A percentile compares a stretch with the other conserved stretches of the same genome.
These are phyloP conservation scores for Ochromonas danica DNA, from an alignment of 108 stramenopile genomes.

Conservation along the genomic window DNA sequence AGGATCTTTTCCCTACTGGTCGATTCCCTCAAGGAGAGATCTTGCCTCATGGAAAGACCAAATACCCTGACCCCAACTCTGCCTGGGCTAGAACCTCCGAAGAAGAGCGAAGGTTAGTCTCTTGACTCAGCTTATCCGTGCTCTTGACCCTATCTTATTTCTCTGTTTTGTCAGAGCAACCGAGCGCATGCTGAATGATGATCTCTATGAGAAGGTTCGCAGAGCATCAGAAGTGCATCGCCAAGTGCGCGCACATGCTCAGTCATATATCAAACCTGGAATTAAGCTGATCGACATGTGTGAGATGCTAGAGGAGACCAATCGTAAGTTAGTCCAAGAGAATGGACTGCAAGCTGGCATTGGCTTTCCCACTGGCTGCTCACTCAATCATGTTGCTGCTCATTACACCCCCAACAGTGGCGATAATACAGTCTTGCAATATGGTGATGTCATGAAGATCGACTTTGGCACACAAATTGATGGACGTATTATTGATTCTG, in stretches of 20 bases:
- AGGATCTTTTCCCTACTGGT: constrained; percentile 45
- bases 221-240: constrained; percentile 89
- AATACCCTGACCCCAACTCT: constrained; percentile 68
- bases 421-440: constrained; percentile 81
- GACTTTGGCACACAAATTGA: constrained; percentile 99
- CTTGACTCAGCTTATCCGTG: too few species aligned
- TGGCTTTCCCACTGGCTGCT: constrained; percentile 96
- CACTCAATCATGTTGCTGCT: constrained; percentile 94
- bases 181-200: constrained; percentile 67
- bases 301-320: constrained; percentile 83
- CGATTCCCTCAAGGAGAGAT: constrained; percentile 85
- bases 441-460: constrained; percentile 93
- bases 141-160: too few species aligned
- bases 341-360: constrained; percentile 64
- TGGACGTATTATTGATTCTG: constrained; percentile 92
- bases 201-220: constrained; percentile 81
- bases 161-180: constrained; percentile 70
- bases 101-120: neutral
- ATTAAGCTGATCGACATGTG: constrained; percentile 93
- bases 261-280: constrained; percentile 91
- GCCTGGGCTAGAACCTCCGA: neutral
- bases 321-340: constrained; percentile 71
- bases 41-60: constrained; percentile 71
- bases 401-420: constrained; percentile 97
- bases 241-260: constrained; percentile 89